Evolutionary conservation across 106 monocot species (phyloP).

Genomic region (Amphibolis antarctica): DNA sequence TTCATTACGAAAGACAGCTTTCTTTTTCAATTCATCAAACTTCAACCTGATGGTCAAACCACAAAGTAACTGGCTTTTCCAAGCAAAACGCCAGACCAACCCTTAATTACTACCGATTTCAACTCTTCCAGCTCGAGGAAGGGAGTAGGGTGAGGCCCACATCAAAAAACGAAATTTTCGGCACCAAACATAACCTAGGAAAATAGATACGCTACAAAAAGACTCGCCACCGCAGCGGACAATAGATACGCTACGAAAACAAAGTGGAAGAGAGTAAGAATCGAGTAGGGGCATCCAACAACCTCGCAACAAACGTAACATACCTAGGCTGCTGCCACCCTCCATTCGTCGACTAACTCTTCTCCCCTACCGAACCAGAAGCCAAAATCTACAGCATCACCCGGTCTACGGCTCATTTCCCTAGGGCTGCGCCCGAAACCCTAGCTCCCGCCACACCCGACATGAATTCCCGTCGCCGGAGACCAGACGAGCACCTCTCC

Average conservation of each 20-base stretch:
- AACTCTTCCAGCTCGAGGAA: background rate
- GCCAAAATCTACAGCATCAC: background rate
- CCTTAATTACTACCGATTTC: background rate
- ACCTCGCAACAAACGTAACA: no score
- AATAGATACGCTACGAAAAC: no score
- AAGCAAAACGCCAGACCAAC: background rate
- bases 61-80: background rate
- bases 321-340: constrained; percentile 10
- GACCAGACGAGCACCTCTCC: background rate
- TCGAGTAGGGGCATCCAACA: background rate
- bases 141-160: no score
- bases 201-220: no score
- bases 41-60: background rate
- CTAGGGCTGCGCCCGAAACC: constrained; percentile 1
- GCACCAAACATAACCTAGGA: background rate
- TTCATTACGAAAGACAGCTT: no score
- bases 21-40: background rate
- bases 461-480: background rate
- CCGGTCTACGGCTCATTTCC: constrained; percentile 1
- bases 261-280: background rate
- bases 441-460: background rate
- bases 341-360: constrained; percentile 10
- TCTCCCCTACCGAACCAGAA: background rate
- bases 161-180: background rate
- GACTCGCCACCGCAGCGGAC: no score